phyloP scores from a whole-genome alignment of 2,329 filamentous ascomycete genomes.

The Neonectria neomacrospora region DNA sequence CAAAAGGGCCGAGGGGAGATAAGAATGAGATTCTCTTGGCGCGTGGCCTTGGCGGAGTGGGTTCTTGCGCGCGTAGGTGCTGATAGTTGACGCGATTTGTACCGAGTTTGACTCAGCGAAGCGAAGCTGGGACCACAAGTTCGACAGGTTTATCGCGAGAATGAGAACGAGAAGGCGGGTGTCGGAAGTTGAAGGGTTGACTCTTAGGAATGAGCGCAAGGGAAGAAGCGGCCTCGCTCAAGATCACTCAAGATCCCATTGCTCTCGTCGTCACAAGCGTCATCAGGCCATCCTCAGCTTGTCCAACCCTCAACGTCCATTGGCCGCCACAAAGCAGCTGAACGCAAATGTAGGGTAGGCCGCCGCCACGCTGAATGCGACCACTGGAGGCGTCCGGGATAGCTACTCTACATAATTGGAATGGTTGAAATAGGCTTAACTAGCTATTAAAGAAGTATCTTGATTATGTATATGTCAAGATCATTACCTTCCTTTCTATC shows the following conservation, averaged over 20 bases:
- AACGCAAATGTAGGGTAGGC: too few relatives aligned
- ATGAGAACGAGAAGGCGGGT: too few relatives aligned
- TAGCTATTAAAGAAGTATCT: too few relatives aligned
- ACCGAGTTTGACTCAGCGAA: slow-evolving; percentile 1
- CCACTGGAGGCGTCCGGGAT: too few relatives aligned
- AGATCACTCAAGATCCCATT: neutral
- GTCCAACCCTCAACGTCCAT: neutral
- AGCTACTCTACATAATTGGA: too few relatives aligned
- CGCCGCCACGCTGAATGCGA: too few relatives aligned
- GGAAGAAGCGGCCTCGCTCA: neutral
- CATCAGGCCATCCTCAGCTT: slow-evolving; percentile 13
- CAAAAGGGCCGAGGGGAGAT: slow-evolving; percentile 11
- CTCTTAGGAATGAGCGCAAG: neutral
- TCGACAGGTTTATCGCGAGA: neutral
- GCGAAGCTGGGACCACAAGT: neutral
- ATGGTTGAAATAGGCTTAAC: too few relatives aligned
- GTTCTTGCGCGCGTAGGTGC: neutral
- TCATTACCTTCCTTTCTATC: too few relatives aligned
- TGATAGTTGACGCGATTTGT: slow-evolving; percentile 8
- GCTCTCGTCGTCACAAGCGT: slow-evolving; percentile 23
- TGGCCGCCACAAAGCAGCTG: neutral
- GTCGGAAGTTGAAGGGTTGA: neutral
- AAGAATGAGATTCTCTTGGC: slow-evolving; percentile 9
- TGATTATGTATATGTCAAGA: too few relatives aligned
- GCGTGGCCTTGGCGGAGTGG: neutral